A percentile compares a stretch with the other conserved stretches of the same genome.
phyloP scores from a whole-genome alignment of 2,329 filamentous ascomycete species.

The Intubia oerlemansii region DNA sequence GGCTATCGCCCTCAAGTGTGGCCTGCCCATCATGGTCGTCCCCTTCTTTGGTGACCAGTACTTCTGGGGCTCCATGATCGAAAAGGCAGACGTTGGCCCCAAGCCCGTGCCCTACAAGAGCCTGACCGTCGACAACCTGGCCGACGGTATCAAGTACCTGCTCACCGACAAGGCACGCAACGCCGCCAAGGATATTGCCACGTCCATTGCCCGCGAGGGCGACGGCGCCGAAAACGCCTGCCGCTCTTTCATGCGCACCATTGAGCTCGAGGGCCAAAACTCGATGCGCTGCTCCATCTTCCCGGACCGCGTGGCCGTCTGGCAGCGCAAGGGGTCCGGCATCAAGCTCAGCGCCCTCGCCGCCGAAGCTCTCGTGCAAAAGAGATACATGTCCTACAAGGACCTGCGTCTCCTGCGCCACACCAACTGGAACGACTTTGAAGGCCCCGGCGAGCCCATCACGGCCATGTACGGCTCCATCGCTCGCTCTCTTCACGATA shows the following conservation, averaged over 20 bases:
- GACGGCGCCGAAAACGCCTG: slow-evolving; percentile 53
- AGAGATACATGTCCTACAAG: slow-evolving; percentile 39
- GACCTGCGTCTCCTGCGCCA: slow-evolving; percentile 42
- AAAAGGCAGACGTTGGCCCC: slow-evolving; percentile 40
- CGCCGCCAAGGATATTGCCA: slow-evolving; percentile 37
- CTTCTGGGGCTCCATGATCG: slow-evolving; percentile 57
- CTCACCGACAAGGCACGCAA: slow-evolving; percentile 36
- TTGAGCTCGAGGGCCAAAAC: slow-evolving; percentile 27
- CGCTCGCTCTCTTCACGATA: slow-evolving; percentile 32
- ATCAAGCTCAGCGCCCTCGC: slow-evolving; percentile 41
- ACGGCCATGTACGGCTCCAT: slow-evolving; percentile 43
- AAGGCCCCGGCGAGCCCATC: slow-evolving; percentile 54
- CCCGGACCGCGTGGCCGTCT: slow-evolving; percentile 39
- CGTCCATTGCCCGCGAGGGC: slow-evolving; percentile 37
- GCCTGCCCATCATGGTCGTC: slow-evolving; percentile 52
- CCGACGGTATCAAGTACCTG: slow-evolving; percentile 49
- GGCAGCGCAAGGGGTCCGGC: slow-evolving; percentile 39
- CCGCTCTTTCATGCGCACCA: slow-evolving; percentile 38
- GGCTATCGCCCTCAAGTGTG: slow-evolving; percentile 51
- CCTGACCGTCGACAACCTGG: slow-evolving; percentile 39
- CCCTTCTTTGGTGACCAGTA: slow-evolving; percentile 65
- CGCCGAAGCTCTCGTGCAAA: slow-evolving; percentile 40
- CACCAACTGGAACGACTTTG: slow-evolving; percentile 58
- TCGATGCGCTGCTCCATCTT: slow-evolving; percentile 47
- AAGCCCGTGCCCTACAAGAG: slow-evolving; percentile 47